Percentiles rank a stretch among this genome's conserved stretches.
Conservation (phyloP, 257 asterid species). For the Fraxinus americana region DNA sequence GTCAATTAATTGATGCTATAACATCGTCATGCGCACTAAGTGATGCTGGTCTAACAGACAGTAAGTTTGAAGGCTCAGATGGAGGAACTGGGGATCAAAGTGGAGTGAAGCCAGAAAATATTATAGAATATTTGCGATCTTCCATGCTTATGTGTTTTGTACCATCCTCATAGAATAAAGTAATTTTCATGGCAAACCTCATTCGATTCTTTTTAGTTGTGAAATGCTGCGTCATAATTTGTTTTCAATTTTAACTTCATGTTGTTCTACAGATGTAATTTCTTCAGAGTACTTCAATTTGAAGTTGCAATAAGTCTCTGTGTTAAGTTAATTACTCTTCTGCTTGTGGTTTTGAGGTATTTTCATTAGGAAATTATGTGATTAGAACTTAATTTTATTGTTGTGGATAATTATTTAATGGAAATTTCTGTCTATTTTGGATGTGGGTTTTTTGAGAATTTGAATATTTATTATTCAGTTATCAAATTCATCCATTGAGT, state of each 20-base stretch:
- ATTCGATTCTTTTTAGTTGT: constrained; percentile 13
- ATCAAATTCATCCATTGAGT: no score
- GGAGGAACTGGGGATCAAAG: constrained; percentile 51
- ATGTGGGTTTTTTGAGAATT: neutral
- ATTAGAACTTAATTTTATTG: neutral
- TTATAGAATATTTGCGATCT: constrained; percentile 84
- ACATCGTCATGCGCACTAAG: constrained; percentile 65
- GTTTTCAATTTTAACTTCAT: constrained; percentile 9
- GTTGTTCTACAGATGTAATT: constrained; percentile 68
- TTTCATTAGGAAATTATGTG: neutral
- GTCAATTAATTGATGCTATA: constrained; percentile 73
- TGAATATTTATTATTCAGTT: no score
- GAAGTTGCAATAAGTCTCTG: neutral
- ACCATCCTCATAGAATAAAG: constrained; percentile 94
- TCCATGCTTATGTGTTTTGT: constrained; percentile 88
- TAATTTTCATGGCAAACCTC: constrained; percentile 36
- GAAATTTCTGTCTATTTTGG: neutral
- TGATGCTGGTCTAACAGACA: constrained; percentile 36
- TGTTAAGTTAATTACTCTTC: no score
- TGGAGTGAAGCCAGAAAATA: constrained; percentile 80
- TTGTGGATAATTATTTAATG: no score
- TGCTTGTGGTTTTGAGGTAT: neutral
- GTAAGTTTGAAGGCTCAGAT: constrained; percentile 44
- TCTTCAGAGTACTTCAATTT: constrained; percentile 33
- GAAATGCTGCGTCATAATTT: constrained; percentile 8